Evolutionary conservation across 768 basidiomycete genomes (phyloP).

Genomic region (Boletales sp.): DNA sequence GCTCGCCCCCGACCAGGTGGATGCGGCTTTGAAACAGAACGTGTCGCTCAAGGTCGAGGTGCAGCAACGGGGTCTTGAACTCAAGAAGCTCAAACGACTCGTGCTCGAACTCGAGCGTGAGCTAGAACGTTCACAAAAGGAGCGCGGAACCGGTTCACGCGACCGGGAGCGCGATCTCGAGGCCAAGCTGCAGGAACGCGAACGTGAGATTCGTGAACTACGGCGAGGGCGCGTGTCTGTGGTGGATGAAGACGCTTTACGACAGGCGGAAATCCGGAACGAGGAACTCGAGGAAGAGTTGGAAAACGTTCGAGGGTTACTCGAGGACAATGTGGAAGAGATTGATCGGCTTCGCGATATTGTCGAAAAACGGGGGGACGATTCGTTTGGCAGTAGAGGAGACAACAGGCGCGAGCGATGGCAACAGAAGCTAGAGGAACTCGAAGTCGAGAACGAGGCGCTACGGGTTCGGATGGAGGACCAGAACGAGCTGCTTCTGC

Average conservation of each 20-base stretch:
- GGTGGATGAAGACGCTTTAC: slow-evolving; percentile 49
- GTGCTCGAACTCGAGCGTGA: slow-evolving; percentile 81
- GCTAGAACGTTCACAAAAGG: slow-evolving; percentile 64
- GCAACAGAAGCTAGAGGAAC: slow-evolving; percentile 49
- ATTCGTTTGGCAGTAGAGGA: slow-evolving; percentile 38
- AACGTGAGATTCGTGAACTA: slow-evolving; percentile 65
- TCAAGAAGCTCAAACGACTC: slow-evolving; percentile 89
- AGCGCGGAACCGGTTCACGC: slow-evolving; percentile 36
- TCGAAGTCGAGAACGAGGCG: slow-evolving; percentile 63
- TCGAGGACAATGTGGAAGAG: slow-evolving; percentile 84
- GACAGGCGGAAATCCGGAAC: slow-evolving; percentile 58
- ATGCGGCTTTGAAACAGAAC: slow-evolving; percentile 88
- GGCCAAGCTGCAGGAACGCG: slow-evolving; percentile 69
- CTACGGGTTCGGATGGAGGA: slow-evolving; percentile 57
- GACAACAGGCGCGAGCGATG: slow-evolving; percentile 41
- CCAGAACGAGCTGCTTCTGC: slow-evolving; percentile 50
- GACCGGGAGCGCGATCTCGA: slow-evolving; percentile 73
- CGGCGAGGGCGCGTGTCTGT: slow-evolving; percentile 43
- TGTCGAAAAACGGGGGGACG: slow-evolving; percentile 54
- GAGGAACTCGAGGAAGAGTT: slow-evolving; percentile 71
- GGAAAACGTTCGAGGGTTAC: slow-evolving; percentile 60
- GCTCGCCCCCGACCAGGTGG: slow-evolving; percentile 88
- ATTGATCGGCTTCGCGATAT: slow-evolving; percentile 69
- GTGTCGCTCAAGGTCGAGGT: slow-evolving; percentile 92
- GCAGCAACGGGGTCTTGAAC: slow-evolving; percentile 82